Evolutionary conservation across 306 rosid species (phyloP), one percentile per base, ranked within the genome.

Genomic region (Urtica urens): DNA sequence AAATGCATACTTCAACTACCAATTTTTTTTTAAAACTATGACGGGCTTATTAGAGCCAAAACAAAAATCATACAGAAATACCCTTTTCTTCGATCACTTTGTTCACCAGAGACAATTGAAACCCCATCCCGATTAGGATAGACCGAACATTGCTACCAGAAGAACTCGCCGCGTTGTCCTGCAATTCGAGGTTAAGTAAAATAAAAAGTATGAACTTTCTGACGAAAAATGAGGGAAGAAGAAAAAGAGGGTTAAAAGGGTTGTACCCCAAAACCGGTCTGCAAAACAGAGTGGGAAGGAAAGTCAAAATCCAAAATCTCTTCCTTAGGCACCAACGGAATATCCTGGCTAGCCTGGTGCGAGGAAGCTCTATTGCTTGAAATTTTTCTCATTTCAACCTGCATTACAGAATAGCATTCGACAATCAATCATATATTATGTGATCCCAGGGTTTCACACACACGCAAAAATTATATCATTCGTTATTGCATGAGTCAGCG

Each of bases 51-150:
- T 60, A 57, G 26, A 49, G 43, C n/a, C n/a, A n/a, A n/a, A n/a
- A n/a, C n/a, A n/a, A n/a, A n/a, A n/a, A n/a, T n/a, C n/a, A n/a
- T n/a, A 53, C 53, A 35, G 40, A 58, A 60, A 17, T 78, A 90
- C 97, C 97, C 53, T 85, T 90, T 67, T 85, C 87, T 61, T 66
- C 62, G 33, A 90, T 77, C 48, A 70, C 95, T 75, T 57, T 72
- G 70, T 90, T 92, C 2, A 90, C 99, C 24, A 75, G 82, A 43
- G 68, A 46, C 1, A 94, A 92, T 28, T 14, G 58, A 62, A 90
- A 90, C 51, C 99, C 99, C 99, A 90, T 90, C 40, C 83, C 95
- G 30, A 79, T 60, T 46, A 90, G 75, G 66, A 74, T 77, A 13
- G 76, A 38, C 29, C 87, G 67, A 22, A 71, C 40, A 54, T 79